phyloP scores from a whole-genome alignment of 345 rosid species.

The Sapria himalayana region DNA sequence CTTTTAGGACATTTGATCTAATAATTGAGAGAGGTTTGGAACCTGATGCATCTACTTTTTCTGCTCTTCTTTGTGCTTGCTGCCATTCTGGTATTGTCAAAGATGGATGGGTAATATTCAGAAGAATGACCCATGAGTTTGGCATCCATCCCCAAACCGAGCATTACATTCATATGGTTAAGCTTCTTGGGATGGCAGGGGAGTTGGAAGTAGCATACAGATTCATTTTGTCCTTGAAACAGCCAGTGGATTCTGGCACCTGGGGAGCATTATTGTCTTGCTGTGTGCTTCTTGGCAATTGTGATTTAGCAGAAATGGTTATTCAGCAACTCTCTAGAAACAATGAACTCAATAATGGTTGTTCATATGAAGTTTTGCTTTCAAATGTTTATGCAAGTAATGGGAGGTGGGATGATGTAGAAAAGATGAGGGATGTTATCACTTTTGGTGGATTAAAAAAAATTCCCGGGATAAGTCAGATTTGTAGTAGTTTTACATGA shows the following conservation, averaged over 20 bases:
- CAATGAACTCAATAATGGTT: constrained; percentile 33
- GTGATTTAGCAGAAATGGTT: constrained; percentile 41
- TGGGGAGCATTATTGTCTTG: constrained; percentile 81
- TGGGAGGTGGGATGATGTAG: constrained; percentile 58
- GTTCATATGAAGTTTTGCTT: constrained; percentile 56
- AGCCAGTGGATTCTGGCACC: constrained; percentile 50
- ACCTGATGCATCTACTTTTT: constrained; percentile 55
- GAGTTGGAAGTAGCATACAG: constrained; percentile 47
- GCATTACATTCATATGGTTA: constrained; percentile 59
- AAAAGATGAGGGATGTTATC: constrained; percentile 28
- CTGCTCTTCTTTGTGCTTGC: constrained; percentile 62
- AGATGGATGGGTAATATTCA: constrained; percentile 35
- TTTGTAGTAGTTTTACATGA: constrained; percentile 11
- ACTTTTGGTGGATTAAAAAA: constrained; percentile 17
- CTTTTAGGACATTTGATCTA: constrained; percentile 40
- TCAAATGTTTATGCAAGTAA: constrained; percentile 51
- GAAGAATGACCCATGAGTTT: constrained; percentile 50
- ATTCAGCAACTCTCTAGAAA: constrained; percentile 28
- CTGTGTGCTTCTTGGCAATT: constrained; percentile 36
- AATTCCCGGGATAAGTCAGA: constrained; percentile 45
- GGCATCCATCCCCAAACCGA: constrained; percentile 31
- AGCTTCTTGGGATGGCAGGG: constrained; percentile 60
- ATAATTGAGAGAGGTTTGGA: constrained; percentile 23
- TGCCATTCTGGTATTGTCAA: constrained; percentile 54
- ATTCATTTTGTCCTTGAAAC: constrained; percentile 30